A percentile compares a stretch with the other conserved stretches of the same genome.
Evolutionary conservation across 2,329 filamentous ascomycete species (phyloP).

Genomic region (Aspergillus terreus): DNA sequence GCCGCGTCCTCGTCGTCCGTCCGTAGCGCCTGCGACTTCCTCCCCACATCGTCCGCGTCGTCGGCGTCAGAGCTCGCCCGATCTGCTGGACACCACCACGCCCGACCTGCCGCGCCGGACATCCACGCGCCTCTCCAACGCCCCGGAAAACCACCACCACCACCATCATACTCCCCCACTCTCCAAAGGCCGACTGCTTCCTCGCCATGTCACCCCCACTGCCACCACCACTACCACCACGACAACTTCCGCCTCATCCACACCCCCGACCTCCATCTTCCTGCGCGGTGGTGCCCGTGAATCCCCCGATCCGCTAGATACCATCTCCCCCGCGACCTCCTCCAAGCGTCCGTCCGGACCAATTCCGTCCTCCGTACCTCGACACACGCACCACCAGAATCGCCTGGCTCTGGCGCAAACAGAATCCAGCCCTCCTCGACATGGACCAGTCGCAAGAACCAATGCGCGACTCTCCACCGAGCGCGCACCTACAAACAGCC

Average conservation of each 20-base stretch:
- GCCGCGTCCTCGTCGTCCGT: too few relatives aligned
- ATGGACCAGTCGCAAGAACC: neutral
- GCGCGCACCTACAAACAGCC: neutral
- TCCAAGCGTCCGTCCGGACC: neutral
- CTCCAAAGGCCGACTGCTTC: slow-evolving; percentile 15
- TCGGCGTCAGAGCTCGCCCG: slow-evolving; percentile 31
- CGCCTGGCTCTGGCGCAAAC: neutral
- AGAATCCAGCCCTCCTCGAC: neutral
- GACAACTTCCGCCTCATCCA: slow-evolving; percentile 15
- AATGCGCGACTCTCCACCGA: neutral
- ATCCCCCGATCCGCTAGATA: slow-evolving; percentile 26
- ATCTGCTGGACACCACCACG: slow-evolving; percentile 28
- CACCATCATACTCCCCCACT: slow-evolving; percentile 12
- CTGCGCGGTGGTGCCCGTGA: slow-evolving; percentile 20
- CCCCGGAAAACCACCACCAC: slow-evolving; percentile 2
- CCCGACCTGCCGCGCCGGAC: slow-evolving; percentile 12
- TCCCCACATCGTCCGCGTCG: slow-evolving; percentile 9
- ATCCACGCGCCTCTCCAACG: slow-evolving; percentile 10
- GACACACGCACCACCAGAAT: neutral
- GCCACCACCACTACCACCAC: slow-evolving; percentile 6
- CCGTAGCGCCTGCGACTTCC: slow-evolving; percentile 12
- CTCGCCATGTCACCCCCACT: slow-evolving; percentile 14
- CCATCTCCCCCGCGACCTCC: slow-evolving; percentile 16
- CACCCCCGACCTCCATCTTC: slow-evolving; percentile 14
- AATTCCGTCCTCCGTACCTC: neutral